Evolutionary conservation across 345 rosid species (phyloP).

Genomic region (Moringa oleifera): DNA sequence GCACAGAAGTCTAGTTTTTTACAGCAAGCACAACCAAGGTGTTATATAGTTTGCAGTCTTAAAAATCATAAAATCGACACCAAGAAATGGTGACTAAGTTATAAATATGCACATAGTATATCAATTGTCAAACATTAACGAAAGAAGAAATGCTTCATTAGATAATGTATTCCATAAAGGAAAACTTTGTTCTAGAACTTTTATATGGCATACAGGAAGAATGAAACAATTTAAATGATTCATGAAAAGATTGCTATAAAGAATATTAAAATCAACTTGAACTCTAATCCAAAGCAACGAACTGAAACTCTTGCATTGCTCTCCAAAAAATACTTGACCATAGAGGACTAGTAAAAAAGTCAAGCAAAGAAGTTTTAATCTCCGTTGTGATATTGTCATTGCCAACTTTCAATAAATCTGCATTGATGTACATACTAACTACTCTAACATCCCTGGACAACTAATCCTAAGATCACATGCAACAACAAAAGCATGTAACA

Average conservation of each 20-base stretch:
- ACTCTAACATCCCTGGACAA: conserved; percentile 89
- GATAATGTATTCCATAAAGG: neutral
- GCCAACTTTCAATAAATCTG: conserved; percentile 72
- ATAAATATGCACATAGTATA: too few species aligned
- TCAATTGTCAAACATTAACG: too few species aligned
- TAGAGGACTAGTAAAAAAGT: conserved; percentile 68
- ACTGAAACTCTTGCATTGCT: conserved; percentile 90
- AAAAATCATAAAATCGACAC: too few species aligned
- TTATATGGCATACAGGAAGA: neutral
- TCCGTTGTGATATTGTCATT: conserved; percentile 81
- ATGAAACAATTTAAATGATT: neutral
- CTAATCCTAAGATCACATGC: conserved; percentile 86
- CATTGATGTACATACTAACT: conserved; percentile 92
- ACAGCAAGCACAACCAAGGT: neutral
- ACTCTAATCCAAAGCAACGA: conserved; percentile 94
- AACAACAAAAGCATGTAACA: conserved; percentile 14
- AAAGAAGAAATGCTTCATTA: too few species aligned
- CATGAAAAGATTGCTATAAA: neutral
- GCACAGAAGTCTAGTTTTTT: neutral
- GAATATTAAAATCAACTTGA: conserved; percentile 53
- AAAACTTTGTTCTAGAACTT: neutral
- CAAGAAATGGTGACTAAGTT: too few species aligned
- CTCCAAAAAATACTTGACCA: conserved; percentile 93
- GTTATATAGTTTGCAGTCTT: neutral
- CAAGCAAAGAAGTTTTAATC: conserved; percentile 92